A percentile compares a stretch with the other conserved stretches of the same genome.
Evolutionary conservation across 768 basidiomycete species (phyloP).

Genomic region (Suillus brevipes): DNA sequence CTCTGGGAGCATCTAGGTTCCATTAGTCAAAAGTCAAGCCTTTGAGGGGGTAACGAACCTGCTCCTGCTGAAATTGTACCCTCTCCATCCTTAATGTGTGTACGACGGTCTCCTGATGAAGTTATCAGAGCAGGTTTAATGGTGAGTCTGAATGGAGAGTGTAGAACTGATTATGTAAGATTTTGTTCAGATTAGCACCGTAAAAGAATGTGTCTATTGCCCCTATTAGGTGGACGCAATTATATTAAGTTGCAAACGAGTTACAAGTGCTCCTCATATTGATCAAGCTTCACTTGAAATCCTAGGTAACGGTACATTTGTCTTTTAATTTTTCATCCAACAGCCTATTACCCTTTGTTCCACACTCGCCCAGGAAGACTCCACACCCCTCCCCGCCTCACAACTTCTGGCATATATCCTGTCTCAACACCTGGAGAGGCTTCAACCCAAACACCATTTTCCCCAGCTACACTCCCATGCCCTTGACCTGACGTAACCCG

Average conservation of each 20-base stretch:
- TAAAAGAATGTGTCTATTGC: too few species aligned
- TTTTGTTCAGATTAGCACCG: background rate
- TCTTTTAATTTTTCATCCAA: background rate
- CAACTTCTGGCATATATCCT: constrained; percentile 65
- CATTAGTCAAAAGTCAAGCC: background rate
- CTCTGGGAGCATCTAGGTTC: constrained; percentile 85
- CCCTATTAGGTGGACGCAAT: too few species aligned
- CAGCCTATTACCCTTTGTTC: constrained; percentile 14
- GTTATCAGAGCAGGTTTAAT: background rate
- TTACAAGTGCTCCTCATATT: background rate
- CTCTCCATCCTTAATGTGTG: constrained; percentile 68
- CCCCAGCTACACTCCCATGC: constrained; percentile 9
- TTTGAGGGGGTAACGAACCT: constrained; percentile 43
- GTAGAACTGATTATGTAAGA: background rate
- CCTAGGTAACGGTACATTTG: background rate
- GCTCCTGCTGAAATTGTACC: constrained; percentile 92
- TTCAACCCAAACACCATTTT: constrained; percentile 27
- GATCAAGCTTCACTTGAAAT: background rate
- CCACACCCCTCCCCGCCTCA: constrained; percentile 69
- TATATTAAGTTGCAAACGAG: too few species aligned
- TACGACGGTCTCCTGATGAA: background rate
- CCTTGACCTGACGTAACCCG: constrained; percentile 59
- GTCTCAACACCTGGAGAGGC: constrained; percentile 45
- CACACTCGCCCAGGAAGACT: constrained; percentile 71
- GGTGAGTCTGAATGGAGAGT: background rate